These are phyloP conservation scores for Debaryomycetaceae sp. DNA, from an alignment of 1,139 yeast genomes.

Conservation along the genomic window DNA sequence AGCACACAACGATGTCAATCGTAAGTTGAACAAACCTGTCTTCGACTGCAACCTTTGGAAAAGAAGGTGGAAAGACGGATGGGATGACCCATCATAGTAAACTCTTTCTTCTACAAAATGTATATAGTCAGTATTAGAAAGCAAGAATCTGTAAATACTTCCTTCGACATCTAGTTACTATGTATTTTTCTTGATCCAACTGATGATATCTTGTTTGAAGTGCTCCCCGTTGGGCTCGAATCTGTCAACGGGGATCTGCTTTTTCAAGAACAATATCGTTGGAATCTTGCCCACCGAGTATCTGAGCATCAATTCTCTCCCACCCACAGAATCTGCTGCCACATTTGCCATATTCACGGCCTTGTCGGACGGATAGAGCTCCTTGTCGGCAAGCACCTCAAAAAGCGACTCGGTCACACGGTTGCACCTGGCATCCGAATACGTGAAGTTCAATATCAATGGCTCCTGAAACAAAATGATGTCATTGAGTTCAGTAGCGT, in stretches of 20 bases:
- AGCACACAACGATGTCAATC: slow-evolving; percentile 90
- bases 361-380: slow-evolving; percentile 37
- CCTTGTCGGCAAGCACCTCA: slow-evolving; percentile 50
- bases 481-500: slow-evolving; percentile 53
- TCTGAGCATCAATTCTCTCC: slow-evolving; percentile 53
- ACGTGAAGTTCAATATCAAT: slow-evolving; percentile 67
- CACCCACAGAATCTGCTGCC: slow-evolving; percentile 63
- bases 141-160: background rate
- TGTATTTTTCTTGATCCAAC: slow-evolving; percentile 43
- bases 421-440: slow-evolving; percentile 62
- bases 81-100: slow-evolving; percentile 38
- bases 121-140: background rate
- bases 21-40: slow-evolving; percentile 74
- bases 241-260: slow-evolving; percentile 59
- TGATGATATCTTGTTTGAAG: slow-evolving; percentile 47
- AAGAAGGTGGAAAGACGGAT: slow-evolving; percentile 85
- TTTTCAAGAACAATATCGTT: slow-evolving; percentile 60
- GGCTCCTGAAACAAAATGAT: slow-evolving; percentile 57
- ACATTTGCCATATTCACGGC: slow-evolving; percentile 64
- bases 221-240: slow-evolving; percentile 43
- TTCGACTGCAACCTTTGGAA: slow-evolving; percentile 91
- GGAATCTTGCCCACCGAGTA: slow-evolving; percentile 64
- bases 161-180: background rate
- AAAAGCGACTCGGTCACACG: slow-evolving; percentile 62
- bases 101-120: background rate